A percentile compares a stretch with the other conserved stretches of the same genome.
Evolutionary conservation across 352 stramenopile species (phyloP).

Genomic region (Pythium insidiosum): DNA sequence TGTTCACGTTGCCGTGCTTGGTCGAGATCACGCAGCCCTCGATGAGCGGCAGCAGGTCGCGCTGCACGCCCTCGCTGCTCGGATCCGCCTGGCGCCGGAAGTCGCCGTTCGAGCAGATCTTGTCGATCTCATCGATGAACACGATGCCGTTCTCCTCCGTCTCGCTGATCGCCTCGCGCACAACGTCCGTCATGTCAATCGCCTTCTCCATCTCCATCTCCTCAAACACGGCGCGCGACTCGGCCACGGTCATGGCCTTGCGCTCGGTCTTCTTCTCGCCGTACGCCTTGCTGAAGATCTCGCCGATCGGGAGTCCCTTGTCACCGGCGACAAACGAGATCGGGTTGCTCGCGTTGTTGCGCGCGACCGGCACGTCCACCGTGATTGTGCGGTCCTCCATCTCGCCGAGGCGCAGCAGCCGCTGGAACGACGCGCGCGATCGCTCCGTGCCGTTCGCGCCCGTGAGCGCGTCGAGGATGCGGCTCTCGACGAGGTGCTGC

Average conservation of each 20-base stretch:
- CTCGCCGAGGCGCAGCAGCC: conserved; percentile 82
- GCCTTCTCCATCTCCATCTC: conserved; percentile 95
- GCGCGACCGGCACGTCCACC: conserved; percentile 57
- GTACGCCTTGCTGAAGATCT: conserved; percentile 69
- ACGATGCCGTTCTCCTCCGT: conserved; percentile 99
- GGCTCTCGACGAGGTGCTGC: conserved; percentile 90
- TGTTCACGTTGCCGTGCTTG: conserved; percentile 99
- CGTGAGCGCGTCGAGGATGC: conserved; percentile 93
- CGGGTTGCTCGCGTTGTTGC: conserved; percentile 33
- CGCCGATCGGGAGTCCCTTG: conserved; percentile 60
- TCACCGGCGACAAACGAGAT: conserved; percentile 70
- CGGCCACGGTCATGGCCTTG: conserved; percentile 91
- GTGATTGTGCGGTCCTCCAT: conserved; percentile 79
- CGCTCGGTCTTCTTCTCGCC: conserved; percentile 84
- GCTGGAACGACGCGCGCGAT: conserved; percentile 88
- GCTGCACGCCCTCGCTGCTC: conserved; percentile 97
- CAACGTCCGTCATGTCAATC: conserved; percentile 87
- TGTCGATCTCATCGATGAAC: conserved; percentile 99
- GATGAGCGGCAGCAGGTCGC: conserved; percentile 97
- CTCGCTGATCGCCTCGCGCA: conserved; percentile 78
- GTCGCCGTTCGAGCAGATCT: conserved; percentile 96
- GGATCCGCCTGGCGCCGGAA: conserved; percentile 92
- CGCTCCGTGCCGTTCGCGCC: conserved; percentile 79
- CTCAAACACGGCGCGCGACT: conserved; percentile 91
- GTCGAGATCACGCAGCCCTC: conserved; percentile 97